phyloP scores from a whole-genome alignment of 2,329 filamentous ascomycete genomes.

The Bipolaris oryzae region DNA sequence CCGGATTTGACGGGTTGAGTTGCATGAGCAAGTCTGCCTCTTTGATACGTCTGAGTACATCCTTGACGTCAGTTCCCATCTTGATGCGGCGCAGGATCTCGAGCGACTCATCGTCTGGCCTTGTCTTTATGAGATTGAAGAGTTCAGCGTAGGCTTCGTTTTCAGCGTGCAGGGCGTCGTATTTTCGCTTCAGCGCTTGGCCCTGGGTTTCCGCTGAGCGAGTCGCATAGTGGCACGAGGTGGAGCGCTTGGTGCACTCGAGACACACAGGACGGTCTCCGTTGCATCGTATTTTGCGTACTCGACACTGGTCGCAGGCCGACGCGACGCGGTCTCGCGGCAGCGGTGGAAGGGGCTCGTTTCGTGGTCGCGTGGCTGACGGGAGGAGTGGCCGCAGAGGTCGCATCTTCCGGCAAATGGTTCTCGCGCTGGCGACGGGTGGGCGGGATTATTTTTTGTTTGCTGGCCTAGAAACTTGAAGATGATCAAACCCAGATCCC shows the following conservation, averaged over 20 bases:
- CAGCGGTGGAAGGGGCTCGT: conserved; percentile 3
- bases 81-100: conserved; percentile 23
- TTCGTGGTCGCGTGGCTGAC: conserved; percentile 3
- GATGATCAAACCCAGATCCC: neutral
- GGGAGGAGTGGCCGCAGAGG: conserved; percentile 16
- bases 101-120: conserved; percentile 15
- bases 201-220: conserved; percentile 8
- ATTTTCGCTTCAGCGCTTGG: conserved; percentile 22
- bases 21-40: conserved; percentile 24
- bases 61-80: conserved; percentile 16
- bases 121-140: conserved; percentile 16
- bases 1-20: conserved; percentile 11
- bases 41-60: conserved; percentile 19
- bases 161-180: conserved; percentile 14
- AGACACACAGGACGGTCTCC: conserved; percentile 7
- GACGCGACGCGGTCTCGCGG: conserved; percentile 14
- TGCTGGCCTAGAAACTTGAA: neutral
- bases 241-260: conserved; percentile 12
- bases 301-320: conserved; percentile 14
- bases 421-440: too few relatives aligned
- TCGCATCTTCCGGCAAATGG: neutral
- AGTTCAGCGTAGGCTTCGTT: conserved; percentile 22
- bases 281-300: conserved; percentile 16
- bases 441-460: neutral
- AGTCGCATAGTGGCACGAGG: conserved; percentile 11